Percentiles rank a stretch among this genome's conserved stretches.
phyloP scores from a whole-genome alignment of 805 yeast species.

The Dipodascus geniculatus region DNA sequence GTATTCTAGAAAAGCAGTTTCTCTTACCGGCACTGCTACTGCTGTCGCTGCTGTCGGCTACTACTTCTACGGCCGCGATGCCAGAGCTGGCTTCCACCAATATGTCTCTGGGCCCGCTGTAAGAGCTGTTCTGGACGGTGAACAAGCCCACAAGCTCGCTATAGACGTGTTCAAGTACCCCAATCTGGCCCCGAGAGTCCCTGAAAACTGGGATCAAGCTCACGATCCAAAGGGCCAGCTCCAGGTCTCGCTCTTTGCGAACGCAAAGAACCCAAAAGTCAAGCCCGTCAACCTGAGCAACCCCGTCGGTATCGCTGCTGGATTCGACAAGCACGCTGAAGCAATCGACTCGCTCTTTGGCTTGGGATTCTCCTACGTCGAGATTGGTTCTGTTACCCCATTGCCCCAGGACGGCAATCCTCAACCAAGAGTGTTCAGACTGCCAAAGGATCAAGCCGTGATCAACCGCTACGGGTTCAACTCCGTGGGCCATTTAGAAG shows the following conservation, averaged over 20 bases:
- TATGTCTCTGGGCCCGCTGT: slow-evolving; percentile 68
- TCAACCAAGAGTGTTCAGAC: slow-evolving; percentile 79
- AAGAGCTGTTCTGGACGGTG: slow-evolving; percentile 66
- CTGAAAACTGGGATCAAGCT: slow-evolving; percentile 17
- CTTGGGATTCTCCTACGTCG: slow-evolving; percentile 80
- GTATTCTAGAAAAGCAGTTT: not conserved
- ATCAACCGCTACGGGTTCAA: slow-evolving; percentile 93
- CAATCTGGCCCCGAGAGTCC: slow-evolving; percentile 20
- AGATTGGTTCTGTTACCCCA: slow-evolving; percentile 90
- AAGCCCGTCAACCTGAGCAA: slow-evolving; percentile 36
- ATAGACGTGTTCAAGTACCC: slow-evolving; percentile 48
- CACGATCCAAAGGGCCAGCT: slow-evolving; percentile 22
- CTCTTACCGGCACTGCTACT: not conserved
- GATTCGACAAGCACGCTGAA: slow-evolving; percentile 88
- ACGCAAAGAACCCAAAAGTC: slow-evolving; percentile 17
- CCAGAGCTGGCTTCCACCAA: slow-evolving; percentile 75
- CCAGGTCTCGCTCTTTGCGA: slow-evolving; percentile 19
- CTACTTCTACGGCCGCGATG: slow-evolving; percentile 49
- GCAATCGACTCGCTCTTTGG: slow-evolving; percentile 72
- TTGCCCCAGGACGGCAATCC: slow-evolving; percentile 92
- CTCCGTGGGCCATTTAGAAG: slow-evolving; percentile 75
- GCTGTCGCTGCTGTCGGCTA: slow-evolving; percentile 26
- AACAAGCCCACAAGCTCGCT: slow-evolving; percentile 71
- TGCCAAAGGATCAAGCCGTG: slow-evolving; percentile 77
- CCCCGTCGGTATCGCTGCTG: slow-evolving; percentile 93